phyloP scores from a whole-genome alignment of 805 yeast genomes.

The Wilhelminamyces savonicus region DNA sequence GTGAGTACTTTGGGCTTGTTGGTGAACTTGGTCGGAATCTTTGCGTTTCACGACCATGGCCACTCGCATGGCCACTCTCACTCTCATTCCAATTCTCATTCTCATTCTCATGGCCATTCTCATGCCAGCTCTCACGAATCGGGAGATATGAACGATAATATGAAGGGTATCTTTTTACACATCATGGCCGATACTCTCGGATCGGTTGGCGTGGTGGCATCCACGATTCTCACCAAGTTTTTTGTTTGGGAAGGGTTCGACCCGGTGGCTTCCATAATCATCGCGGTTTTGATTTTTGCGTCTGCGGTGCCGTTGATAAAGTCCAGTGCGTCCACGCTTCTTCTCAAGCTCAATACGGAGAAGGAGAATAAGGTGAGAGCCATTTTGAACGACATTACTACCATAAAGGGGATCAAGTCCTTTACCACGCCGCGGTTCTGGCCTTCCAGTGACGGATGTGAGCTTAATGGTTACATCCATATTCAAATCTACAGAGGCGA shows the following conservation, averaged over 20 bases:
- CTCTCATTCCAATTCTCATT: slow-evolving; percentile 19
- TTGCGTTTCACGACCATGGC: slow-evolving; percentile 61
- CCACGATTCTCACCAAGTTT: slow-evolving; percentile 69
- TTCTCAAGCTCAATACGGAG: slow-evolving; percentile 53
- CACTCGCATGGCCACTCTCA: slow-evolving; percentile 39
- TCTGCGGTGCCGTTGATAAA: slow-evolving; percentile 82
- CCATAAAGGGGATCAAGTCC: slow-evolving; percentile 74
- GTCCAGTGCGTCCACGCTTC: slow-evolving; percentile 69
- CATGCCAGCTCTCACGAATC: slow-evolving; percentile 2
- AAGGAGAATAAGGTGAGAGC: slow-evolving; percentile 61
- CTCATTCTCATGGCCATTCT: slow-evolving; percentile 13
- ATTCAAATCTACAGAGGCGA: slow-evolving; percentile 68
- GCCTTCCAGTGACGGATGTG: slow-evolving; percentile 43
- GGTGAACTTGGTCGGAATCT: slow-evolving; percentile 87
- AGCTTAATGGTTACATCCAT: slow-evolving; percentile 65
- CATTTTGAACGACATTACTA: slow-evolving; percentile 59
- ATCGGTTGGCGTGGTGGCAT: slow-evolving; percentile 92
- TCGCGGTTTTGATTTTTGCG: slow-evolving; percentile 70
- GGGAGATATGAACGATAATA: slow-evolving; percentile 53
- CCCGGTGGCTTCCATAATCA: slow-evolving; percentile 85
- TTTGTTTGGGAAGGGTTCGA: slow-evolving; percentile 76
- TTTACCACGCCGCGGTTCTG: slow-evolving; percentile 90
- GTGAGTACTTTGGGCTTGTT: slow-evolving; percentile 81
- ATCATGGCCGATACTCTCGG: slow-evolving; percentile 95
- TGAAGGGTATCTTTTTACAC: slow-evolving; percentile 92